A percentile compares a stretch with the other conserved stretches of the same genome.
phyloP scores from a whole-genome alignment of 495 filamentous ascomycete genomes.

The Penicillium flavigenum region DNA sequence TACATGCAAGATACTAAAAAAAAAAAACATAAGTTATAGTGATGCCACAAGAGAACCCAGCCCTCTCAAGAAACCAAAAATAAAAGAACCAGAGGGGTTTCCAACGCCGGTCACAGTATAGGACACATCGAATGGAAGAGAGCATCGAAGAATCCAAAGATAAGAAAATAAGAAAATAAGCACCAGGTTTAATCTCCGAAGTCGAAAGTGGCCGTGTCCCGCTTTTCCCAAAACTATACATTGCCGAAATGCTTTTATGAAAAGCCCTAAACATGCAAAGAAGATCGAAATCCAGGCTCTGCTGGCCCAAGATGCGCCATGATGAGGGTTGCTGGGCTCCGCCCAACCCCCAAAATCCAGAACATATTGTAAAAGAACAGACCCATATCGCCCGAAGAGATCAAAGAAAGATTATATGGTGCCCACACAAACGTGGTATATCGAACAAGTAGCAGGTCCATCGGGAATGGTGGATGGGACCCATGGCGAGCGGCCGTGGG shows the following conservation, averaged over 20 bases:
- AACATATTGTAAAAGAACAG: conserved; percentile 15
- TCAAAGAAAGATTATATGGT: conserved; percentile 17
- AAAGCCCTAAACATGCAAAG: conserved; percentile 23
- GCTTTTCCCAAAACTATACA: conserved; percentile 28
- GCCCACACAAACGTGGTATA: conserved; percentile 16
- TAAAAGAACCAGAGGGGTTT: conserved; percentile 24
- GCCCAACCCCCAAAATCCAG: conserved; percentile 12
- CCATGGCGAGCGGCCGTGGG: conserved; percentile 16
- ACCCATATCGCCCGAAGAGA: conserved; percentile 19
- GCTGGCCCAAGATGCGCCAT: conserved; percentile 12
- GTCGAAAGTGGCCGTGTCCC: conserved; percentile 14
- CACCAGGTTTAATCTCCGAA: conserved; percentile 16
- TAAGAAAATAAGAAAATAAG: conserved; percentile 4
- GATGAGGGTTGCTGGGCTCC: conserved; percentile 15
- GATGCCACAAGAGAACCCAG: conserved; percentile 27
- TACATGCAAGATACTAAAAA: conserved; percentile 35
- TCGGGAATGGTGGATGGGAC: conserved; percentile 7
- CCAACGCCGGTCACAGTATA: conserved; percentile 39
- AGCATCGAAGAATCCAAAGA: conserved; percentile 20
- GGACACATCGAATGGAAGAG: conserved; percentile 30
- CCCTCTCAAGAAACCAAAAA: conserved; percentile 22
- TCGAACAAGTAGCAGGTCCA: conserved; percentile 13
- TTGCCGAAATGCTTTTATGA: conserved; percentile 27
- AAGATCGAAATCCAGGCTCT: conserved; percentile 14
- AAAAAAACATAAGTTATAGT: conserved; percentile 20